Percentiles rank a stretch among this genome's conserved stretches.
Conservation (phyloP, 2,329 filamentous ascomycete species). For the Diaporthe vaccinii region DNA sequence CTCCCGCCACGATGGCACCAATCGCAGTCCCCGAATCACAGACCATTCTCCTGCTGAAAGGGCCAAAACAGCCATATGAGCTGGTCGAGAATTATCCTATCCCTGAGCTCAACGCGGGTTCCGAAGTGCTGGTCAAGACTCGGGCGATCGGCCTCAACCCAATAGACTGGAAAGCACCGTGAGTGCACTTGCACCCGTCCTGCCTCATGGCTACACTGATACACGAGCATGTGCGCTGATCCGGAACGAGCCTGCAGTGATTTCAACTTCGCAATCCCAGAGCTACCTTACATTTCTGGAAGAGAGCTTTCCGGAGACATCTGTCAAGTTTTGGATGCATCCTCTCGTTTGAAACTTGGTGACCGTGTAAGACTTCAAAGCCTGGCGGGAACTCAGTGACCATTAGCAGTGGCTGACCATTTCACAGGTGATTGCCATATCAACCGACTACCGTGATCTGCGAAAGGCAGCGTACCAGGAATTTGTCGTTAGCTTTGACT, state of each 20-base stretch:
- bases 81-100: slow-evolving; percentile 48
- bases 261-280: slow-evolving; percentile 78
- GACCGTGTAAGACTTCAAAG: slow-evolving; percentile 60
- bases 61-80: slow-evolving; percentile 48
- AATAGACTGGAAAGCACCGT: slow-evolving; percentile 83
- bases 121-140: slow-evolving; percentile 74
- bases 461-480: slow-evolving; percentile 81
- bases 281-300: slow-evolving; percentile 77
- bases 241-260: slow-evolving; percentile 60
- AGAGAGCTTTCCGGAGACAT: slow-evolving; percentile 78
- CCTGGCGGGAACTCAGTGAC: neutral
- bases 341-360: slow-evolving; percentile 66
- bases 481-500: slow-evolving; percentile 74
- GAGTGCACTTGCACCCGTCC: slow-evolving; percentile 50
- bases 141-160: slow-evolving; percentile 79
- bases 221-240: neutral
- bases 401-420: neutral
- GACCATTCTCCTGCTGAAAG: slow-evolving; percentile 49
- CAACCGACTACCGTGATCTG: slow-evolving; percentile 80
- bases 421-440: slow-evolving; percentile 70
- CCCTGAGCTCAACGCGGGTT: slow-evolving; percentile 44
- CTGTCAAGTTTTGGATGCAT: slow-evolving; percentile 57
- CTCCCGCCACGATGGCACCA: slow-evolving; percentile 18
- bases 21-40: slow-evolving; percentile 46
- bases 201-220: neutral